Evolutionary conservation across 345 rosid genomes (phyloP), one percentile per base, ranked within the genome.

Genomic region (Nephelium lappaceum): DNA sequence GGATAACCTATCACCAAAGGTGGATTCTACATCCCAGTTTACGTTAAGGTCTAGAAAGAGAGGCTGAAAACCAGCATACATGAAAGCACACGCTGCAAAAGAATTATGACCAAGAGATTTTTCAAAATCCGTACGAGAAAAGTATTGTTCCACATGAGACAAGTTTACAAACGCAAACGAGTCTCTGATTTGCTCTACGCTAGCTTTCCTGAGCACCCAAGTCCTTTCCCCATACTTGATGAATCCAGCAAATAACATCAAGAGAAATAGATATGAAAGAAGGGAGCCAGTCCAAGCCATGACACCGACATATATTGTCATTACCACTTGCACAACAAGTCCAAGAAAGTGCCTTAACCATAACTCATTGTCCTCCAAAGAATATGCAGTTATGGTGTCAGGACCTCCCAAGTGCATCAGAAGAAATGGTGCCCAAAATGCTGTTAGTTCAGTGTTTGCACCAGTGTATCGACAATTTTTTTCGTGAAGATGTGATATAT

Each of bases 321-420:
- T 25, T 21, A 4, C 23, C 2, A 43, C 19, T 25, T 69, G 73
- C 0, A 69, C 0, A 23, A 12, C 5, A 6, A 69, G 16, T 45
- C 19, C 36, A 69, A 69, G 49, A 12, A 42, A 42, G 71, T 68
- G 71, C 51, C 53, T 19, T 43, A 68, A 11, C 71, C 71, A 42
- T 10, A 68, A 23, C 8, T 41, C 71, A 68, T 69, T 43, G 38
- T 43, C 19, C 15, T 31, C 36, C 36, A 31, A 31, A 4, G 36
- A 31, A 31, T 31, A 31, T 31, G 36, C 36, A 31, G 36, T 31
- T 31, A 31, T 31, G 36, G 36, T 31, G 36, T 31, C 36, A 1
- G 36, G 36, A 31, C 36, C 36, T 31, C 36, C 36, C 3, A 31
- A 4, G 36, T 31, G 36, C 36, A 31, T 31, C 36, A 31, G 36